Base-by-base conservation (phyloP, 345 rosid species). In the Arabis alpina region DNA sequence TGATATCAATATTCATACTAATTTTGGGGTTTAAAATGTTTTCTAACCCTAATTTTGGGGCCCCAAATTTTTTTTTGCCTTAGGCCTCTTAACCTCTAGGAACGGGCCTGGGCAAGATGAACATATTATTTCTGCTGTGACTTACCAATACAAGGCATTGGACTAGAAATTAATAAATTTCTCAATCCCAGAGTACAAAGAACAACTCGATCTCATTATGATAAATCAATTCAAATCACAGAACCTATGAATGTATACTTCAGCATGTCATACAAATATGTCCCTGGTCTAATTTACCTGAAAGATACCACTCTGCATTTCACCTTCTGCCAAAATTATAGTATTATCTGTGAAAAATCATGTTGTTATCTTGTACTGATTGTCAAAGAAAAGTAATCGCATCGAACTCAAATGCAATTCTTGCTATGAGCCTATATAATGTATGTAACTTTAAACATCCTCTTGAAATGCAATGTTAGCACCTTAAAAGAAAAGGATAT, bases 291-390 rank as follows among this genome's bases (percentile, higher is more conserved):
- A 66, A 15, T 47, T 52, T 61, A 94, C 99, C 98, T 88, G 86
- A 74, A 88, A 91, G 75, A 89, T 78, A 42, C 97, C 96, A 72
- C 81, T 85, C 64, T 83, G 84, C 96, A 94, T 88, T 81, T 85
- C 82, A 11, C 97, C 99, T 79, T 94, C 98, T 27, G 95, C 99
- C 71, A 94, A 86, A 41, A 94, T 85, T 68, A 94, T 84, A 50
- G 98, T 94, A 75, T 91, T 94, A 81, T 91, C 98, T 2, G 96
- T 81, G 76, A 94, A 81, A 72, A 89, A 89, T 13, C 99, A 97
- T 61, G 96, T 87, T 9, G 98, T 89, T 81, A 88, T 80, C 74
- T 88, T 87, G 97, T 91, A 69, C 58, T 76, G 67, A 69, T 76
- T 74, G 85, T 94, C 77, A 88, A 87, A 68, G 89, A 84, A 84